phyloP scores from a whole-genome alignment of 1,284 basidiomycete genomes.

The Wallemia ichthyophaga region DNA sequence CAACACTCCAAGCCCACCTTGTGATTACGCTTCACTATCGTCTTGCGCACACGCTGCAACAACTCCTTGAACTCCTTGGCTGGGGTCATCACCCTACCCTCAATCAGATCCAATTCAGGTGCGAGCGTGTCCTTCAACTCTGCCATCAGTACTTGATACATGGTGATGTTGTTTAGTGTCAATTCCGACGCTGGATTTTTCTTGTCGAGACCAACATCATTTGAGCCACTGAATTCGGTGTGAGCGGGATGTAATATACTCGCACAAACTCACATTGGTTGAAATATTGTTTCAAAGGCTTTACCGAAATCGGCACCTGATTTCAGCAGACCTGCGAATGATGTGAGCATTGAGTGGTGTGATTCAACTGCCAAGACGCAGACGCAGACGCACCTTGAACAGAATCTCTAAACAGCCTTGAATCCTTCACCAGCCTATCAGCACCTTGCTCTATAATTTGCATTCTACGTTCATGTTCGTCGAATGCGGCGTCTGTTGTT shows the following conservation, averaged over 20 bases:
- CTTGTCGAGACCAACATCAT: slow-evolving; percentile 48
- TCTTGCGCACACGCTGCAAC: slow-evolving; percentile 72
- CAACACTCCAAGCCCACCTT: slow-evolving; percentile 26
- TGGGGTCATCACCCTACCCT: slow-evolving; percentile 54
- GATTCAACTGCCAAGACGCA: slow-evolving; percentile 1
- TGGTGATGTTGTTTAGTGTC: slow-evolving; percentile 45
- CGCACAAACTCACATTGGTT: slow-evolving; percentile 28
- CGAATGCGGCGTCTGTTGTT: slow-evolving; percentile 60
- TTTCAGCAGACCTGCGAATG: slow-evolving; percentile 48
- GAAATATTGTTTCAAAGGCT: slow-evolving; percentile 47
- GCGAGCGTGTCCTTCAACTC: slow-evolving; percentile 40
- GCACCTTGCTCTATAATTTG: slow-evolving; percentile 40
- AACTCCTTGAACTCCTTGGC: slow-evolving; percentile 63
- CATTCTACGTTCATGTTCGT: slow-evolving; percentile 50
- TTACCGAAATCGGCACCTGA: slow-evolving; percentile 43
- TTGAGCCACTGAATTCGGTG: slow-evolving; percentile 6
- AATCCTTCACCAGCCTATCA: slow-evolving; percentile 75
- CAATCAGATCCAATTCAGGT: slow-evolving; percentile 86
- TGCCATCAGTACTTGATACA: slow-evolving; percentile 43
- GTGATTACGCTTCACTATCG: slow-evolving; percentile 82
- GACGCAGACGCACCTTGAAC: slow-evolving; percentile 29
- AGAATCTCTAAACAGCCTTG: slow-evolving; percentile 54
- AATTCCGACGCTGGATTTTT: slow-evolving; percentile 47
- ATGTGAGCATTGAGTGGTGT: slow-evolving; percentile 1
- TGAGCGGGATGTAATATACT: slow-evolving; percentile 9